Base-by-base conservation (phyloP, 2,329 filamentous ascomycete species). In the Hymenoscyphus occultus region DNA sequence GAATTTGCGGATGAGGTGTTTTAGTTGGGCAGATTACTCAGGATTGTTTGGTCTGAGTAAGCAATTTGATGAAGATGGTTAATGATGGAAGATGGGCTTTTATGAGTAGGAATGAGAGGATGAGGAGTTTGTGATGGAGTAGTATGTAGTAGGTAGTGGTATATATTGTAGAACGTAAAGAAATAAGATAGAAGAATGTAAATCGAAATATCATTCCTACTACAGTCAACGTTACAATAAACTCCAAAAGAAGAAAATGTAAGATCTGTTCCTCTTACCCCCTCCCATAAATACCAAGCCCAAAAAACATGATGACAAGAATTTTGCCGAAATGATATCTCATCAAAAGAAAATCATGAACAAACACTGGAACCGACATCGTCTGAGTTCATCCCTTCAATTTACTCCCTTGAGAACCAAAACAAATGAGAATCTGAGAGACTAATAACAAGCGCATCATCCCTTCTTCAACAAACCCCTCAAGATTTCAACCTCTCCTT, bases 401-500 rank as follows among this genome's bases (percentile, higher is more conserved):
- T 12, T 22, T 22, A n/a, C 14, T 12, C 45, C 19, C 19, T 12
- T 22, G 22, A 51, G 3, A 51, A 22, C 19, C 1, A 22, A 22
- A 5, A 22, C 1, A 7, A 7, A n/a, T 48, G 16, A 22, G 14
- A n/a, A 51, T 9, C 32, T 35, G 32, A 51, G 19, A 48, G 22
- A 22, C 45, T 51, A 51, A 51, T n/a, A 51, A 51, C 45, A 51
- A 51, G 12, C 4, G 9, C 16, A 19, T 19, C 14, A 51, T 51
- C 19, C n/a, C 45, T 51, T 51, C 3, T 48, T 58, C 54, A 74
- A 59, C 76, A 86, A 79, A 67, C 81, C 82, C 71, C 83, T 81
- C 64, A 91, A 76, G 12, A 87, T 83, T 64, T 85, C 82, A 1
- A 84, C 81, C 77, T 91, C 87, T 2, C 87, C 87, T 75, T 91